phyloP scores from a whole-genome alignment of 2,329 filamentous ascomycete genomes.

The Pezicula neosporulosa region DNA sequence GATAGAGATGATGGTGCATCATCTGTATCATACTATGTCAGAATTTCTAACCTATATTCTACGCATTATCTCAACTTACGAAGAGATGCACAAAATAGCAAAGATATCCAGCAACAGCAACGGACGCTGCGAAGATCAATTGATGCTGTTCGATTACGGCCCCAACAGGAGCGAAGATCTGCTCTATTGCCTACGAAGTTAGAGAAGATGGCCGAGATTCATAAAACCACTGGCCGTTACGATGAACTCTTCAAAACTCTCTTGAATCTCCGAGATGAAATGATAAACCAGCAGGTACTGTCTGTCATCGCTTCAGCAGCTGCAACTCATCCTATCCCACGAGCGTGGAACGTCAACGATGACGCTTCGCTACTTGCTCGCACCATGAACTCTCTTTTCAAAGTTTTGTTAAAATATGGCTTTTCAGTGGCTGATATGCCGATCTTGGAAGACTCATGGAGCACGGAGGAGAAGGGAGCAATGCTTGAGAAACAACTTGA shows the following conservation, averaged over 20 bases:
- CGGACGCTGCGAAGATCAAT: constrained; percentile 61
- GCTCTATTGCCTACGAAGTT: constrained; percentile 62
- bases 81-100: constrained; percentile 38
- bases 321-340: constrained; percentile 43
- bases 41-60: constrained; percentile 71
- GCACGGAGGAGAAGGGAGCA: constrained; percentile 50
- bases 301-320: constrained; percentile 48
- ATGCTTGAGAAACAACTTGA: constrained; percentile 59
- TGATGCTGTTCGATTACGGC: constrained; percentile 54
- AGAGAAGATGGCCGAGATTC: constrained; percentile 62
- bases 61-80: constrained; percentile 52
- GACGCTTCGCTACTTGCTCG: constrained; percentile 53
- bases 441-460: constrained; percentile 20
- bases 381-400: constrained; percentile 56
- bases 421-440: constrained; percentile 48
- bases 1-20: constrained; percentile 23
- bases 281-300: constrained; percentile 57
- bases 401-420: constrained; percentile 54
- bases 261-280: constrained; percentile 55
- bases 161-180: constrained; percentile 51
- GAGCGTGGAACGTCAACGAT: constrained; percentile 50
- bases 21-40: constrained; percentile 51
- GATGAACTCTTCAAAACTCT: constrained; percentile 58
- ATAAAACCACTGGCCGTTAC: constrained; percentile 46
- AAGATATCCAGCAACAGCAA: constrained; percentile 40